Evolutionary conservation across 805 yeast species (phyloP).

Genomic region (Candida nemodendra): DNA sequence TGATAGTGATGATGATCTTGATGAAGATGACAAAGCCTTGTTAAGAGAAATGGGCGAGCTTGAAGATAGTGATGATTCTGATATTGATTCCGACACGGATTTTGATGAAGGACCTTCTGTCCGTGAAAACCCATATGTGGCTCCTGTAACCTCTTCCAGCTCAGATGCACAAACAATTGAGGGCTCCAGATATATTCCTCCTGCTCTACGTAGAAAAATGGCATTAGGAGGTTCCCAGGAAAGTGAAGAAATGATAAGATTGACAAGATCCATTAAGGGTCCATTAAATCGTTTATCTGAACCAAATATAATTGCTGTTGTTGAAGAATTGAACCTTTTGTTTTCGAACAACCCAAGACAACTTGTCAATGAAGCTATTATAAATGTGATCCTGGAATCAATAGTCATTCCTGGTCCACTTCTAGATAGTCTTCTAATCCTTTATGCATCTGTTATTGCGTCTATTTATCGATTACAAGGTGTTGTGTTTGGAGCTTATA

Average conservation of each 20-base stretch:
- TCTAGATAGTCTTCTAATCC: constrained; percentile 73
- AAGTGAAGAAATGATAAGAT: constrained; percentile 45
- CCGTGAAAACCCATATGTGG: constrained; percentile 74
- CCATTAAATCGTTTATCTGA: constrained; percentile 87
- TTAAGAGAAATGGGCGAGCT: constrained; percentile 33
- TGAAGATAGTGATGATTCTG: constrained; percentile 22
- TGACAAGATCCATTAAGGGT: constrained; percentile 72
- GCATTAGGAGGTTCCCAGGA: constrained; percentile 36
- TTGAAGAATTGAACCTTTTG: constrained; percentile 62
- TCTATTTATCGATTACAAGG: constrained; percentile 80
- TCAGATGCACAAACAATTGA: constrained; percentile 21
- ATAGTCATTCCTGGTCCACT: constrained; percentile 62
- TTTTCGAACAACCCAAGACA: constrained; percentile 73
- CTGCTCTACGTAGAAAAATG: constrained; percentile 66
- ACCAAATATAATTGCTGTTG: constrained; percentile 70
- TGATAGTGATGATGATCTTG: constrained; percentile 31
- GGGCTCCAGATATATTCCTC: constrained; percentile 71
- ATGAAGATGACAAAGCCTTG: constrained; percentile 31
- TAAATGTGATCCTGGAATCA: constrained; percentile 62
- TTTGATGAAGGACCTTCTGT: constrained; percentile 32
- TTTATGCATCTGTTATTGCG: constrained; percentile 74
- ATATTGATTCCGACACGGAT: constrained; percentile 21
- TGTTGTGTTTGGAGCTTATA: constrained; percentile 83
- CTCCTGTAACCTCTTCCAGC: constrained; percentile 42
- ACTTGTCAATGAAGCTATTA: constrained; percentile 68